Conservation (phyloP, 129 eudicot genomes). For the Arctium minus region DNA sequence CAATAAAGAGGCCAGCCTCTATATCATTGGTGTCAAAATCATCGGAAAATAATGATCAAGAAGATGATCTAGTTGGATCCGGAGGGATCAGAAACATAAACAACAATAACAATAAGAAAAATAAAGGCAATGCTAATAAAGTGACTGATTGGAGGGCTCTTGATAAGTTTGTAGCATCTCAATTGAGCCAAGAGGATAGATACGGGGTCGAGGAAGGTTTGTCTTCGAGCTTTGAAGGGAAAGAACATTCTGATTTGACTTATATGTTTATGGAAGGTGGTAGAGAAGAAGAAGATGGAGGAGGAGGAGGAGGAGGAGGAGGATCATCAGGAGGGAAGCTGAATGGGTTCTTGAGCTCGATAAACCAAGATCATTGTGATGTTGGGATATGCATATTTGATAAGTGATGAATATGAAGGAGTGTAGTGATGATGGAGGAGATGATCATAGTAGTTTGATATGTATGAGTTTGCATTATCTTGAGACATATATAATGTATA, state of each 20-base stretch:
- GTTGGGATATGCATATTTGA: constrained; percentile 78
- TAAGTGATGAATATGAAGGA: constrained; percentile 31
- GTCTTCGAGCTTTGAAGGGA: constrained; percentile 30
- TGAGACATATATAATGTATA: constrained; percentile 30
- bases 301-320: constrained; percentile 31
- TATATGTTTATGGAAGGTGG: constrained; percentile 54
- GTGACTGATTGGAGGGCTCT: constrained; percentile 91
- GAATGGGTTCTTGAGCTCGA: constrained; percentile 47
- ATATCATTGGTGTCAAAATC: constrained; percentile 19
- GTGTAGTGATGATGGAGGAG: constrained; percentile 7
- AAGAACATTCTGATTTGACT: constrained; percentile 36
- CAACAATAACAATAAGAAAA: neutral
- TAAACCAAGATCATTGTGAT: constrained; percentile 50
- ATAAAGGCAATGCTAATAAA: constrained; percentile 15
- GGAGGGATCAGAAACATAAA: constrained; percentile 1
- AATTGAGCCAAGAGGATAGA: constrained; percentile 69
- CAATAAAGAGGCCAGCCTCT: constrained; percentile 36
- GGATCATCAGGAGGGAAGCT: constrained; percentile 12
- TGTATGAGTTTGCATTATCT: constrained; percentile 26
- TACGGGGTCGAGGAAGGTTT: constrained; percentile 12
- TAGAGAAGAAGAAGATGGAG: constrained; percentile 27
- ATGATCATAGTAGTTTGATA: constrained; percentile 19
- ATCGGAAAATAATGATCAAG: constrained; percentile 27
- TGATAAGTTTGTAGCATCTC: constrained; percentile 96
- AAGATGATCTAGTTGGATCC: constrained; percentile 14